These are phyloP conservation scores for Penicillium canescens DNA, from an alignment of 495 filamentous ascomycete species.

Conservation along the genomic window DNA sequence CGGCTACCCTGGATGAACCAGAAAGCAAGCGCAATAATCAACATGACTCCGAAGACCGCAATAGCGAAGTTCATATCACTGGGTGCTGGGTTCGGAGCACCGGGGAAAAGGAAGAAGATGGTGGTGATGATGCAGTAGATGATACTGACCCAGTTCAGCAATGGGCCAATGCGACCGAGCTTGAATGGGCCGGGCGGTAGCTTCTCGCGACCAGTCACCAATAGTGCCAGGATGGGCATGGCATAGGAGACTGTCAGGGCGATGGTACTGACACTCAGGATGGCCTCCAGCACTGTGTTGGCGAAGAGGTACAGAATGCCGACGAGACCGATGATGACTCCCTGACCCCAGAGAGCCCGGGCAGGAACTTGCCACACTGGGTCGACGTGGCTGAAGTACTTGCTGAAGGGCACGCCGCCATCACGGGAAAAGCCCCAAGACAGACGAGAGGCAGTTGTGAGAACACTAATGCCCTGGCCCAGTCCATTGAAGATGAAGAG, in stretches of 20 bases:
- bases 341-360: conserved; percentile 46
- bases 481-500: conserved; percentile 52
- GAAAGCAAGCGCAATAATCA: conserved; percentile 44
- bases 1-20: conserved; percentile 42
- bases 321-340: conserved; percentile 41
- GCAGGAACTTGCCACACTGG: conserved; percentile 43
- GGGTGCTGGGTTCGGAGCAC: conserved; percentile 36
- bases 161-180: conserved; percentile 39
- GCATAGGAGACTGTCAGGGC: conserved; percentile 50
- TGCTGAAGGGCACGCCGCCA: conserved; percentile 49
- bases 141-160: conserved; percentile 45
- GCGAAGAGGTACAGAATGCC: conserved; percentile 49
- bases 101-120: conserved; percentile 51
- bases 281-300: conserved; percentile 48
- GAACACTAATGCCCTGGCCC: conserved; percentile 43
- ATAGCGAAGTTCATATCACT: conserved; percentile 53
- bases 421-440: conserved; percentile 61
- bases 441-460: conserved; percentile 53
- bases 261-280: conserved; percentile 52
- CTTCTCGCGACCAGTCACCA: conserved; percentile 43
- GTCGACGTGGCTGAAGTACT: conserved; percentile 44
- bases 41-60: conserved; percentile 51
- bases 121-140: conserved; percentile 48
- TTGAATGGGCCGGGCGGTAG: conserved; percentile 40
- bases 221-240: conserved; percentile 44